Conservation (phyloP, 2,329 filamentous ascomycete genomes). For the Cercospora beticola region DNA sequence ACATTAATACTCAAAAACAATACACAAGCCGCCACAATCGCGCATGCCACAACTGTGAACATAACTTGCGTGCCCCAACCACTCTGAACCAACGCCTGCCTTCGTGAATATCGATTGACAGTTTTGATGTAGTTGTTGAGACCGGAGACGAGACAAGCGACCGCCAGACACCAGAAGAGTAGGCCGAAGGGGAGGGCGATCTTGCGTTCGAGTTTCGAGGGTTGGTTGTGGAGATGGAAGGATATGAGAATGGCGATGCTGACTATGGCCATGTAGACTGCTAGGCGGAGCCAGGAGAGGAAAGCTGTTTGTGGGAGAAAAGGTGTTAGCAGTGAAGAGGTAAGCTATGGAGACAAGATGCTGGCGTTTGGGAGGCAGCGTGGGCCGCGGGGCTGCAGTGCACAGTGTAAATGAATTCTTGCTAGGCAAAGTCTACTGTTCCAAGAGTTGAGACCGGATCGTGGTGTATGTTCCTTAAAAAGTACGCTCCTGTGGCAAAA, state of each 20-base stretch:
- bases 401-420: neutral
- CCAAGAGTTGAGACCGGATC: too few relatives aligned
- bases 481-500: neutral
- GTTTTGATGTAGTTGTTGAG: constrained; percentile 83
- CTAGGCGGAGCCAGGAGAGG: constrained; percentile 84
- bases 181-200: constrained; percentile 82
- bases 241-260: constrained; percentile 87
- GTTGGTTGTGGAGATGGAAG: constrained; percentile 80
- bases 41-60: constrained; percentile 60
- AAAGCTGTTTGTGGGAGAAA: constrained; percentile 52
- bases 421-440: neutral
- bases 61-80: constrained; percentile 91
- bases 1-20: constrained; percentile 56
- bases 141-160: constrained; percentile 74
- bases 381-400: neutral
- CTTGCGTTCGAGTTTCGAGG: constrained; percentile 67
- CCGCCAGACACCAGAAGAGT: constrained; percentile 80
- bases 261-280: constrained; percentile 88
- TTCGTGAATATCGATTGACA: constrained; percentile 76
- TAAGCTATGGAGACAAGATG: too few relatives aligned
- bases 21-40: constrained; percentile 66
- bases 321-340: neutral
- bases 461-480: neutral
- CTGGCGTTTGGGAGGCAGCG: too few relatives aligned
- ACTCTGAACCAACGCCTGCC: constrained; percentile 81